Percentiles rank a stretch among this genome's conserved stretches.
phyloP scores from a whole-genome alignment of 257 asterid genomes.

The Solanum medicagineum region DNA sequence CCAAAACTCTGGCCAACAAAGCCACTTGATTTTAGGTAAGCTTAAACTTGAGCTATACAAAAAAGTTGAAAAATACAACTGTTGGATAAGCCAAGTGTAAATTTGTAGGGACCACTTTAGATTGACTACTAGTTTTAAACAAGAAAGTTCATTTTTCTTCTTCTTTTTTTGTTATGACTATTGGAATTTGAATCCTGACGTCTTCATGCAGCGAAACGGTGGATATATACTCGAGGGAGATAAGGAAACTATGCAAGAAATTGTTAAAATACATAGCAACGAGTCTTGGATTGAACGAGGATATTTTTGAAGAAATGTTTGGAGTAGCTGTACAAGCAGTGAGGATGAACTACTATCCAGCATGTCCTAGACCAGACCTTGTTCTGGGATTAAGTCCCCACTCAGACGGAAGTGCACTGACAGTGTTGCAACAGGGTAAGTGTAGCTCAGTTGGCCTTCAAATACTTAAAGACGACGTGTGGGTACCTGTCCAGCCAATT shows the following conservation, averaged over 20 bases:
- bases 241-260: slow-evolving; percentile 72
- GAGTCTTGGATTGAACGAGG: slow-evolving; percentile 32
- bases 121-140: not conserved
- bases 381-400: slow-evolving; percentile 92
- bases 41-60: not conserved
- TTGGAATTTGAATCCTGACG: too few relatives aligned
- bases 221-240: slow-evolving; percentile 51
- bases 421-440: slow-evolving; percentile 75
- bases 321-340: slow-evolving; percentile 86
- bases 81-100: not conserved
- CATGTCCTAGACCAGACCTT: slow-evolving; percentile 92
- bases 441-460: slow-evolving; percentile 78
- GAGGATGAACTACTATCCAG: slow-evolving; percentile 91
- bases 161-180: not conserved
- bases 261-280: slow-evolving; percentile 56
- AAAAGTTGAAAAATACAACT: too few relatives aligned
- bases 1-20: slow-evolving; percentile 80
- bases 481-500: slow-evolving; percentile 71
- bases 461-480: slow-evolving; percentile 41
- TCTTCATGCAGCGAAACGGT: slow-evolving; percentile 50
- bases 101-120: not conserved
- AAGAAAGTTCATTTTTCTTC: not conserved
- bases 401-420: slow-evolving; percentile 95
- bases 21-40: slow-evolving; percentile 66
- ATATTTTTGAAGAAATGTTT: slow-evolving; percentile 68